Base-by-base conservation (phyloP, 805 yeast species). In the Candida koratica region DNA sequence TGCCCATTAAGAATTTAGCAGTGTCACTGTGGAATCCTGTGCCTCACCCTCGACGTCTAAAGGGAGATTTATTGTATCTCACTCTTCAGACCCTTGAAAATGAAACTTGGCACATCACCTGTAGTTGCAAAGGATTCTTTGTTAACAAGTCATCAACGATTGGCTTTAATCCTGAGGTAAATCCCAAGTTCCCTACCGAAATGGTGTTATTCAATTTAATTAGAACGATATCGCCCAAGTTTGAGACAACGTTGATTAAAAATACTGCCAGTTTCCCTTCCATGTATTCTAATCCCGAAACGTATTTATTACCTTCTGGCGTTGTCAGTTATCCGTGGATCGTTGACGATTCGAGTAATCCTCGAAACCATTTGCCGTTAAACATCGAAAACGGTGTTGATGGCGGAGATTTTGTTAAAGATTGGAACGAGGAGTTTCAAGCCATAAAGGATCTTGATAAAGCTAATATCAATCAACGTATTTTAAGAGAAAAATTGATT, bases 401-500 rank as follows among this genome's bases (percentile, higher is more conserved):
- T 45, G 83, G 80, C 27, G 71, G 74, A 18, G 80, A 73, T 33
- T 55, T 62, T 14, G 59, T 64, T 27, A 81, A 81, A 50, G 96
- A 90, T 50, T 89, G 94, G 84, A 88, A 88, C 56, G 95, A 84
- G 46, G 97, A 93, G 49, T 79, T 79, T 52, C 97, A 93, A 65
- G 71, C 86, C 3, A 71, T 86, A 32, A 75, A 78, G 44, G 96
- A 88, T 46, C 69, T 87, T 43, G 78, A 87, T 20, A 65, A 69
- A 23, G 52, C 67, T 2, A 57, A 73, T 16, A 59, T 86, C 36
- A 75, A 74, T 37, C 88, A 84, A 43, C 73, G 89, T 43, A 68
- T 87, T 32, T 62, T 80, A 31, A 74, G 89, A 48, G 98, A 93
- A 54, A 77, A 81, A 47, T 60, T 87, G 36, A 63, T 87, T 39